Evolutionary conservation across 495 filamentous ascomycete species (phyloP), one percentile per base, ranked within the genome.

Genomic region (Cercophora newfieldiana): DNA sequence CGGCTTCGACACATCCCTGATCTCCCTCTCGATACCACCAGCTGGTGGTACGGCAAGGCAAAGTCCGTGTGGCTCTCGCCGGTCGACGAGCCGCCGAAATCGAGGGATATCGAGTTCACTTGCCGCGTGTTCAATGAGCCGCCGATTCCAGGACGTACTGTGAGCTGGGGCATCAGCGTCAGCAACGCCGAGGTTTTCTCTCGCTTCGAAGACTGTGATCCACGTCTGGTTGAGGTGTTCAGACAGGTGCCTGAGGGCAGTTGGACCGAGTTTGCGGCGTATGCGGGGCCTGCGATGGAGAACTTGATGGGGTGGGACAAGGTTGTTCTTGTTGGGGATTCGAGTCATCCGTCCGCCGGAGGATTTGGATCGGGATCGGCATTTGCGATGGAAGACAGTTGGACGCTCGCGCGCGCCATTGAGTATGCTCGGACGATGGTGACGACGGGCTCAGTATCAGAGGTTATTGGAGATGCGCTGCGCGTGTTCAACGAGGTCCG

Each of bases 351-450:
- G 3, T 72, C 81, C 1, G 78, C 80, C 0, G 82, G 82, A 58
- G 77, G 75, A 2, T 81, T 81, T 68, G 82, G 82, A 0, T 82
- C 82, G 0, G 82, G 82, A 0, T 80, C 82, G 1, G 79, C 78
- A 7, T 85, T 85, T 60, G 81, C 82, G 0, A 77, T 85, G 72
- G 79, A 83, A 64, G 82, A 85, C 68, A 78, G 76, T 16, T 85
- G 77, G 77, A 77, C 81, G 37, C 70, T 85, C 28, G 80, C 80
- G 4, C 77, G 74, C 55, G 74, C 78, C 6, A 70, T 85, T 1
- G 78, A 79, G 18, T 65, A 78, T 31, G 62, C 62, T 47, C 64
- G 61, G 12, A 44, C 24, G 33, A 33, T 7, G 5, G 25, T 7
- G 48, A 29, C 18, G 12, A 49, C 60, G 25, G 60, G 26, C 3